A percentile compares a stretch with the other conserved stretches of the same genome.
Evolutionary conservation across 768 basidiomycete genomes (phyloP).

Genomic region (Exidia glandulosa): DNA sequence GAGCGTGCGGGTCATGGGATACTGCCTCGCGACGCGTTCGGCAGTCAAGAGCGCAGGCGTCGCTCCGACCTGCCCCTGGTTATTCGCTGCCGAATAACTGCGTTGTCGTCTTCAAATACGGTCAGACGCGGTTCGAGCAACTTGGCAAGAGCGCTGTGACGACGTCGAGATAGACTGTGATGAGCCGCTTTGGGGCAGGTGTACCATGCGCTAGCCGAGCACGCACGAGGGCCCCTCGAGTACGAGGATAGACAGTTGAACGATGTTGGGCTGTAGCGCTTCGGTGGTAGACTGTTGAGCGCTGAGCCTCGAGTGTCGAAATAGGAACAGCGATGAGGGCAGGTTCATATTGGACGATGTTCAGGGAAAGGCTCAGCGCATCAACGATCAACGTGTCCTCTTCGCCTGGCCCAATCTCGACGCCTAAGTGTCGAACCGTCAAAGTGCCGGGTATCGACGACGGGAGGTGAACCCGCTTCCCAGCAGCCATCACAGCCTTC

Average conservation of each 20-base stretch:
- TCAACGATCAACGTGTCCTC: constrained; percentile 60
- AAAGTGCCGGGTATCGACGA: constrained; percentile 9
- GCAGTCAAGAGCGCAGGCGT: constrained; percentile 56
- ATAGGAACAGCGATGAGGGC: constrained; percentile 53
- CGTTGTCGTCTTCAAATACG: constrained; percentile 71
- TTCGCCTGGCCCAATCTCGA: constrained; percentile 52
- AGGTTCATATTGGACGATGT: constrained; percentile 62
- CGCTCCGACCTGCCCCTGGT: constrained; percentile 33
- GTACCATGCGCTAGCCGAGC: constrained; percentile 24
- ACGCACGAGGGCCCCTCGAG: constrained; percentile 63
- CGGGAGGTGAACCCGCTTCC: constrained; percentile 26
- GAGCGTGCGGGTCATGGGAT: constrained; percentile 73
- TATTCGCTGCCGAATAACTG: constrained; percentile 62
- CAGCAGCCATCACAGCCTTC: constrained; percentile 39
- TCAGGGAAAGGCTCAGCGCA: constrained; percentile 66
- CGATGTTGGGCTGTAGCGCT: constrained; percentile 45
- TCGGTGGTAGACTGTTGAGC: constrained; percentile 43
- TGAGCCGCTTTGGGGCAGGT: constrained; percentile 46
- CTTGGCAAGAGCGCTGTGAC: constrained; percentile 66
- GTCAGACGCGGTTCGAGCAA: constrained; percentile 78
- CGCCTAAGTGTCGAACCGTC: constrained; percentile 59
- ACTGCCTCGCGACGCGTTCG: constrained; percentile 61
- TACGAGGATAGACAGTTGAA: constrained; percentile 70
- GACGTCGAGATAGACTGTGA: constrained; percentile 74
- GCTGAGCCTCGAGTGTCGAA: constrained; percentile 52